Evolutionary conservation across 78 protist species (phyloP).

Genomic region (Dictyostelium brefeldianum): DNA sequence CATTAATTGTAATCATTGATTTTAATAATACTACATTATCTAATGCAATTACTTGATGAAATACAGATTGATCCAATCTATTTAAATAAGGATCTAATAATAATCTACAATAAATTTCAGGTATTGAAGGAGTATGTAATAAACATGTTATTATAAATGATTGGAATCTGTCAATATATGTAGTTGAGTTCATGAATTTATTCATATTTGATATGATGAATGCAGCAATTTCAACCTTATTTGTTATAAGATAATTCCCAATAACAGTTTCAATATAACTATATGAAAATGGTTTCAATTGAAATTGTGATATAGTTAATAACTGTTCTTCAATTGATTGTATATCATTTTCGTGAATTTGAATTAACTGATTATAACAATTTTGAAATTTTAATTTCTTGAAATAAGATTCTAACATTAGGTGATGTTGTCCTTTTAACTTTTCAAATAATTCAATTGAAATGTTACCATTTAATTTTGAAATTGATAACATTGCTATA

Average conservation of each 20-base stretch:
- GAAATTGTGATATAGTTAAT: neutral
- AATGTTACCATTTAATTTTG: neutral
- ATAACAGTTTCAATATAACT: neutral
- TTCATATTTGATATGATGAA: neutral
- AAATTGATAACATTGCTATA: neutral
- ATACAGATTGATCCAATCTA: conserved; percentile 1
- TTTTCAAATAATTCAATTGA: conserved; percentile 2
- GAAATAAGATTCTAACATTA: conserved; percentile 21
- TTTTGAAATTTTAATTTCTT: conserved; percentile 1
- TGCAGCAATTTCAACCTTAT: neutral
- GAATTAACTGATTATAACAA: neutral
- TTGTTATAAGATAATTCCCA: neutral
- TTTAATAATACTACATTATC: conserved; percentile 10
- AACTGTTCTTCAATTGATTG: neutral
- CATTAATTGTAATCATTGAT: neutral
- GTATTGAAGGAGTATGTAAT: neutral
- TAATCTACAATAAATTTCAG: neutral
- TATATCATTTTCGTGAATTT: neutral
- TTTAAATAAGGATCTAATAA: neutral
- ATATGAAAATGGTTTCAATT: conserved; percentile 2
- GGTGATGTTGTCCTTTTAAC: conserved; percentile 7
- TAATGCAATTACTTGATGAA: neutral
- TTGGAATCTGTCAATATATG: conserved; percentile 11
- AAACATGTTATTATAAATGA: neutral
- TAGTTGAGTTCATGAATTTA: neutral